Percentiles rank a stretch among this genome's conserved stretches.
Conservation (phyloP, 2,329 filamentous ascomycete species). For the Colletotrichum aenigma region DNA sequence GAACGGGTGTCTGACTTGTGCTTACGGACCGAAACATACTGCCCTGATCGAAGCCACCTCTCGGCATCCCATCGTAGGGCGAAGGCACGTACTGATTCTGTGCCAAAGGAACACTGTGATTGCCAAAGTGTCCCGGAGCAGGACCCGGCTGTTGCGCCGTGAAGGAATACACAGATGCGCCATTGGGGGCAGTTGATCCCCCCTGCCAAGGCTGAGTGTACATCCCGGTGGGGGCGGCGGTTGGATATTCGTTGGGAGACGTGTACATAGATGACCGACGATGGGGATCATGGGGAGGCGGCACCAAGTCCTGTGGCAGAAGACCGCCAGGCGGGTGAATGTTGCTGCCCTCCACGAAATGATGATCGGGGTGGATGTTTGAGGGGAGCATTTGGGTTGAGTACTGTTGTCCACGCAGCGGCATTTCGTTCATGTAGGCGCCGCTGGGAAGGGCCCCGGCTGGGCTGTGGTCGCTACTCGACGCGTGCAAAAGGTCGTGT, state of each 20-base stretch:
- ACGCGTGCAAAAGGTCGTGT: constrained; percentile 38
- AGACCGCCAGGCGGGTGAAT: constrained; percentile 40
- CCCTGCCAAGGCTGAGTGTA: constrained; percentile 52
- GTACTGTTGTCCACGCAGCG: constrained; percentile 46
- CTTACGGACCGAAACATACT: constrained; percentile 37
- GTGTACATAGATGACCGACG: constrained; percentile 51
- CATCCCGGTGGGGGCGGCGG: constrained; percentile 39
- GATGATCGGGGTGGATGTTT: constrained; percentile 43
- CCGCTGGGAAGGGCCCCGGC: constrained; percentile 33
- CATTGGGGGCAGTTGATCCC: constrained; percentile 43
- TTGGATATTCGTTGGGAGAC: constrained; percentile 48
- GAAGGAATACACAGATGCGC: constrained; percentile 51
- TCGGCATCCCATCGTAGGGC: constrained; percentile 38
- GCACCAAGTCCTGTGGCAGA: constrained; percentile 49
- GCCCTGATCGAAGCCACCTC: constrained; percentile 34
- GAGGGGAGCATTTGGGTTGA: constrained; percentile 43
- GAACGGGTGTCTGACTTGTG: constrained; percentile 31
- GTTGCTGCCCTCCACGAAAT: constrained; percentile 41
- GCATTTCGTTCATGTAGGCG: constrained; percentile 46
- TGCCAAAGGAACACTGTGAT: constrained; percentile 33
- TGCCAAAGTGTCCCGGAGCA: constrained; percentile 33
- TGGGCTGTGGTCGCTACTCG: constrained; percentile 40
- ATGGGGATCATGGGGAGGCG: constrained; percentile 47
- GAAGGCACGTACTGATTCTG: constrained; percentile 36
- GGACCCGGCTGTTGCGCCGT: constrained; percentile 40